Conservation (phyloP, 202 grass and related monocot genomes). For the Carex sylvatica region DNA sequence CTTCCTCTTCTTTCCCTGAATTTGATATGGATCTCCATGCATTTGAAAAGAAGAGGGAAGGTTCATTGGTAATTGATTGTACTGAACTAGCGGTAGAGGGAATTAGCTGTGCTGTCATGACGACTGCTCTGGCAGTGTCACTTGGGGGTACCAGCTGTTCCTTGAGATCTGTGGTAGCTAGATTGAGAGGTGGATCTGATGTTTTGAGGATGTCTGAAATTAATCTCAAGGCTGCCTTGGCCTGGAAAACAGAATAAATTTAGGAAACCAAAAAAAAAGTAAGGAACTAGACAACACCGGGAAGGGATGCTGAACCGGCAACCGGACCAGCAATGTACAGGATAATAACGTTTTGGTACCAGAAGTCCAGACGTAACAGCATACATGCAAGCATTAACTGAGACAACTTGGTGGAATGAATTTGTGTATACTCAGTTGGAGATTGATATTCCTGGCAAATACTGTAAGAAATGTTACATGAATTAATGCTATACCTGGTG, state of each 20-base stretch:
- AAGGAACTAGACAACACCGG: conserved; percentile 25
- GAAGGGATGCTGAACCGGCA: background rate
- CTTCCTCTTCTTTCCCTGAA: conserved; percentile 41
- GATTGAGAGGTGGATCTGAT: conserved; percentile 31
- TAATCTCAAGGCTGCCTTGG: conserved; percentile 47
- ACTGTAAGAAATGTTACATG: background rate
- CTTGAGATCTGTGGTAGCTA: conserved; percentile 39
- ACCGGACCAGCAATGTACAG: background rate
- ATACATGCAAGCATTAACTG: background rate
- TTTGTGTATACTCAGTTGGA: background rate
- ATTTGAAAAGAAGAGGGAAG: conserved; percentile 56
- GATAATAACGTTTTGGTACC: background rate
- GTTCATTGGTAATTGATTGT: conserved; percentile 34
- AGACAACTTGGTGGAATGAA: background rate
- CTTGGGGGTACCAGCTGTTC: conserved; percentile 40
- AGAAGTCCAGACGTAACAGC: background rate
- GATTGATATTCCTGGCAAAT: background rate
- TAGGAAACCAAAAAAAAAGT: conserved; percentile 17
- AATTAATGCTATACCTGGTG: conserved; percentile 47
- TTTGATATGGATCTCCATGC: conserved; percentile 68
- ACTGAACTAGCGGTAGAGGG: conserved; percentile 36
- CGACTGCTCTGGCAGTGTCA: conserved; percentile 44
- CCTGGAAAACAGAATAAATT: conserved; percentile 49
- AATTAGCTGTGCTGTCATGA: conserved; percentile 66
- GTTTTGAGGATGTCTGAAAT: conserved; percentile 53